These are phyloP conservation scores for Luffa aegyptiaca DNA, from an alignment of 306 rosid species.

Conservation along the genomic window DNA sequence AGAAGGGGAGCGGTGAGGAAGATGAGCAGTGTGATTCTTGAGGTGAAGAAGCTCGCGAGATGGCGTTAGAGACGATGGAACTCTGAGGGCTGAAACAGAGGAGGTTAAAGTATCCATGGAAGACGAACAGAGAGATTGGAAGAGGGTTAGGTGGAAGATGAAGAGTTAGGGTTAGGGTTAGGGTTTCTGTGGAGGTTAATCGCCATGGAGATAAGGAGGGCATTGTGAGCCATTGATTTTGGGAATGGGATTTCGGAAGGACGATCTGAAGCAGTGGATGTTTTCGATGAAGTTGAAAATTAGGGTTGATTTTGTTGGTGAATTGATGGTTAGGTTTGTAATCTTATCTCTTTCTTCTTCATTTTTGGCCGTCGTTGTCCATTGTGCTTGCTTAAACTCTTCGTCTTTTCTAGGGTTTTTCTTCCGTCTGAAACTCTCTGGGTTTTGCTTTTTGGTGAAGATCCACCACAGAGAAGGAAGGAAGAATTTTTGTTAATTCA, in stretches of 20 bases:
- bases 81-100: slow-evolving; percentile 52
- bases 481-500: too few relatives aligned
- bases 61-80: slow-evolving; percentile 18
- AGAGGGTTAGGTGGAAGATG: too few relatives aligned
- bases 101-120: slow-evolving; percentile 67
- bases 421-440: too few relatives aligned
- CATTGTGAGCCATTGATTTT: background rate
- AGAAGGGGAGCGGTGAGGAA: slow-evolving; percentile 26
- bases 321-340: too few relatives aligned
- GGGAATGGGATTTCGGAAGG: background rate
- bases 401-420: too few relatives aligned
- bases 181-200: background rate
- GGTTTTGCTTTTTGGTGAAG: too few relatives aligned
- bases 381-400: too few relatives aligned
- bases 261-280: background rate
- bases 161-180: background rate
- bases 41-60: slow-evolving; percentile 37
- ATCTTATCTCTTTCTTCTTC: too few relatives aligned
- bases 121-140: background rate
- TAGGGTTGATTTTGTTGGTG: too few relatives aligned
- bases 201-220: background rate
- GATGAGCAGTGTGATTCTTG: slow-evolving; percentile 17
- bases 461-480: too few relatives aligned
- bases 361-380: too few relatives aligned
- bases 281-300: background rate